A percentile compares a stretch with the other conserved stretches of the same genome.
These are phyloP conservation scores for Bipolaris gigantea DNA, from an alignment of 2,329 filamentous ascomycete species.

Conservation along the genomic window DNA sequence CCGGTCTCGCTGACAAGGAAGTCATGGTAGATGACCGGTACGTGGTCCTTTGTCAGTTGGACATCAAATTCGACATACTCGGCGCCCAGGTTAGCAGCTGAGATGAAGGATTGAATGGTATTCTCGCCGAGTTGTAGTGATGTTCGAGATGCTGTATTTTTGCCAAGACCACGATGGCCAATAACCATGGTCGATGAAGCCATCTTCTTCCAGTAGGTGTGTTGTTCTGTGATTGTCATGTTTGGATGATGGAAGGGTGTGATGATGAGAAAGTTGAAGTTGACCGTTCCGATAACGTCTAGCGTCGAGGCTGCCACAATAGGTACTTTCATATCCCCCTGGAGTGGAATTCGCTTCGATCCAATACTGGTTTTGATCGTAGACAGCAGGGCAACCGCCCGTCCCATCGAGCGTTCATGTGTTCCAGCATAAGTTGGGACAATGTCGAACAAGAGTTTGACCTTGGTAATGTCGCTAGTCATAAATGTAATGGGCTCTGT, in stretches of 20 bases:
- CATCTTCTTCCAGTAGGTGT: conserved; percentile 96
- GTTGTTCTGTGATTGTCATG: conserved; percentile 85
- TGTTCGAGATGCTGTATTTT: conserved; percentile 80
- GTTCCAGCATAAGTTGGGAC: conserved; percentile 90
- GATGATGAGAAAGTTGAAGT: conserved; percentile 95
- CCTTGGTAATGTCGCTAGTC: conserved; percentile 73
- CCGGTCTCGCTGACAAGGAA: conserved; percentile 97
- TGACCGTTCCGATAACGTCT: conserved; percentile 90
- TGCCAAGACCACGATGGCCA: conserved; percentile 74
- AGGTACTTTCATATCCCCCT: conserved; percentile 89
- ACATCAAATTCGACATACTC: conserved; percentile 80
- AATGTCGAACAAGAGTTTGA: conserved; percentile 91
- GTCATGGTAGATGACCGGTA: conserved; percentile 98
- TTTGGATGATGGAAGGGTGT: conserved; percentile 93
- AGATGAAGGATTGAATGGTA: conserved; percentile 92
- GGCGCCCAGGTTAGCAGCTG: conserved; percentile 87
- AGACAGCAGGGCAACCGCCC: conserved; percentile 84
- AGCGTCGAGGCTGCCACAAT: conserved; percentile 80
- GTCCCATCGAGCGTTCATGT: conserved; percentile 79
- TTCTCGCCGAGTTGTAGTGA: conserved; percentile 96
- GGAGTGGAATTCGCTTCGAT: conserved; percentile 83
- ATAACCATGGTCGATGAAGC: conserved; percentile 85
- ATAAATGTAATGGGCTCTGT: conserved; percentile 94
- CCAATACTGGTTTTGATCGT: conserved; percentile 82
- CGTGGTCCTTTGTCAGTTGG: conserved; percentile 96